A percentile compares a stretch with the other conserved stretches of the same genome.
Conservation (phyloP, 192 early-diverging fungal species). For the Entomortierella lignicola region DNA sequence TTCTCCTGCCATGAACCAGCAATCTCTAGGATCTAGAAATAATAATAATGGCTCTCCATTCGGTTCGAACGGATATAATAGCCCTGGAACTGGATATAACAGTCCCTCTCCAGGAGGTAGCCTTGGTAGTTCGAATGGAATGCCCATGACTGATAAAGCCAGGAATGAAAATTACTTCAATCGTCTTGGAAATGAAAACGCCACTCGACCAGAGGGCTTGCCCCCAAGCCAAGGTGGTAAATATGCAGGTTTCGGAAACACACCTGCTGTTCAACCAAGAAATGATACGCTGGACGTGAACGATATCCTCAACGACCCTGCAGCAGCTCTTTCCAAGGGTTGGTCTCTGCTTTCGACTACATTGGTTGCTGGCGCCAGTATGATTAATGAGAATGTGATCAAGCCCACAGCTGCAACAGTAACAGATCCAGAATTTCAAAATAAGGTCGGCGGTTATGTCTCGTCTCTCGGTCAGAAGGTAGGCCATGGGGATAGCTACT, state of each 20-base stretch:
- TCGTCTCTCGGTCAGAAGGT: slow-evolving; percentile 67
- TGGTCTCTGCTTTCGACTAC: slow-evolving; percentile 72
- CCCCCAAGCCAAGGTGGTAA: slow-evolving; percentile 84
- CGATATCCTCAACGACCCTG: slow-evolving; percentile 76
- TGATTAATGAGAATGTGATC: slow-evolving; percentile 74
- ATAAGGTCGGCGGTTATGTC: slow-evolving; percentile 71
- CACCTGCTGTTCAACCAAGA: slow-evolving; percentile 48
- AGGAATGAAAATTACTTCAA: slow-evolving; percentile 87
- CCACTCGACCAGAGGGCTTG: slow-evolving; percentile 64
- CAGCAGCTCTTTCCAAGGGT: slow-evolving; percentile 73
- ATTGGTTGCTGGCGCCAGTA: slow-evolving; percentile 66
- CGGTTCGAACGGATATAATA: slow-evolving; percentile 27
- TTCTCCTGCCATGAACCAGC: slow-evolving; percentile 32
- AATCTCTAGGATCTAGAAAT: slow-evolving; percentile 24
- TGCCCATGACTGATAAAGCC: slow-evolving; percentile 60
- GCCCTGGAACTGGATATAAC: slow-evolving; percentile 20
- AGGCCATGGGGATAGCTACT: too few species aligned
- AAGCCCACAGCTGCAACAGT: slow-evolving; percentile 70
- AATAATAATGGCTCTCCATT: slow-evolving; percentile 18
- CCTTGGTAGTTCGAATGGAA: slow-evolving; percentile 23
- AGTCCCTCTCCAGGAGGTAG: slow-evolving; percentile 35
- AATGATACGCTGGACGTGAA: slow-evolving; percentile 58
- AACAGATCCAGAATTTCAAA: slow-evolving; percentile 74
- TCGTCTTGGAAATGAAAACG: slow-evolving; percentile 69
- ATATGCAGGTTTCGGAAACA: slow-evolving; percentile 80